Evolutionary conservation across 176 grass and related monocot species (phyloP).

Genomic region (Aegilops bicornis): DNA sequence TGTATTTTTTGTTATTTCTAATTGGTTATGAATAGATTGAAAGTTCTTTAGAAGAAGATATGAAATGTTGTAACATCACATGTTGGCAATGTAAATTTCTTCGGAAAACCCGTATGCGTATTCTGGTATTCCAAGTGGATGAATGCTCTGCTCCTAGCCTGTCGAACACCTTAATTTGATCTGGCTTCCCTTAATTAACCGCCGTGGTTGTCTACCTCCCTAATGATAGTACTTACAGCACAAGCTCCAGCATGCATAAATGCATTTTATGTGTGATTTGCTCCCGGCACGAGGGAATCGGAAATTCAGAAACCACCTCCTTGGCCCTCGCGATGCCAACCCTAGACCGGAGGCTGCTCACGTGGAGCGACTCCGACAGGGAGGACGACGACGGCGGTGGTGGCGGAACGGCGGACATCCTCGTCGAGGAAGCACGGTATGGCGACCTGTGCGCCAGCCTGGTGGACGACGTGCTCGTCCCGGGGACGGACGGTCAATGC

Average conservation of each 20-base stretch:
- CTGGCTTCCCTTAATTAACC: background rate
- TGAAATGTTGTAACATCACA: no score
- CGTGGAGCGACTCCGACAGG: conserved; percentile 2
- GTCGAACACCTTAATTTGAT: background rate
- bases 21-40: no score
- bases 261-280: background rate
- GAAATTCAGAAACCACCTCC: background rate
- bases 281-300: no score
- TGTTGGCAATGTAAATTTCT: background rate
- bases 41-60: no score
- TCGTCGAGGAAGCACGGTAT: background rate
- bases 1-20: no score
- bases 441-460: no score
- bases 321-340: background rate
- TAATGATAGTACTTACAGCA: conserved; percentile 7
- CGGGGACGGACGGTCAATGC: background rate
- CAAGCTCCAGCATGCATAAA: background rate
- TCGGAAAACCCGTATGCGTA: background rate
- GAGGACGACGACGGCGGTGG: background rate
- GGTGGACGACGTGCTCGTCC: conserved; percentile 8
- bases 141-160: background rate
- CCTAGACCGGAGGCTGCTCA: background rate
- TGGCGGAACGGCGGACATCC: background rate
- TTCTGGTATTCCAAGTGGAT: background rate
- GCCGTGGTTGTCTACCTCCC: background rate